Percentiles rank a stretch among this genome's conserved stretches.
phyloP scores from a whole-genome alignment of 1,284 basidiomycete genomes.

The Gastroboletus turbinatus region DNA sequence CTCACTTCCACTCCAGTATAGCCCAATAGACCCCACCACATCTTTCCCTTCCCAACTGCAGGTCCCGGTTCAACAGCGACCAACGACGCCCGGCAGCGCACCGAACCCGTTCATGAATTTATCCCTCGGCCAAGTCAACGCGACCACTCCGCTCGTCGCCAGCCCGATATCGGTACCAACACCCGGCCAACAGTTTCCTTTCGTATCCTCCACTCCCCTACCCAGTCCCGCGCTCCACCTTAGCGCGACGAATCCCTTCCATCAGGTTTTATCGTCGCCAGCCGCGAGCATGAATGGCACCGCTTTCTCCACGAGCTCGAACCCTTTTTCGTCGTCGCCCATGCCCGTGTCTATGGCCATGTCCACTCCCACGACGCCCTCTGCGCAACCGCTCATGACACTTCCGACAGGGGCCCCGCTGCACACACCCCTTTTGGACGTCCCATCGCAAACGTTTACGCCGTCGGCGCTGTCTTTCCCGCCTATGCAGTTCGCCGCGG shows the following conservation, averaged over 20 bases:
- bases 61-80: slow-evolving; percentile 13
- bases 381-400: slow-evolving; percentile 3
- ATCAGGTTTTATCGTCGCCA: slow-evolving; percentile 3
- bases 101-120: slow-evolving; percentile 25
- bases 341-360: slow-evolving; percentile 4
- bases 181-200: slow-evolving; percentile 8
- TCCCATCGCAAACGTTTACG: slow-evolving; percentile 1
- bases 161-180: slow-evolving; percentile 8
- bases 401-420: slow-evolving; percentile 7
- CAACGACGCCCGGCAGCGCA: background rate
- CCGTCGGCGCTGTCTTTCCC: slow-evolving; percentile 1
- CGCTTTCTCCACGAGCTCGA: slow-evolving; percentile 6
- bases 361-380: slow-evolving; percentile 12
- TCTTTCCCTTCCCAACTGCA: slow-evolving; percentile 15
- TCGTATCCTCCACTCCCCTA: slow-evolving; percentile 2
- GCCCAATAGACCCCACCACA: background rate
- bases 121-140: slow-evolving; percentile 8
- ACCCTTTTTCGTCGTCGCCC: slow-evolving; percentile 16
- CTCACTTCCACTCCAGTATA: slow-evolving; percentile 56
- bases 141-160: background rate
- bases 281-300: slow-evolving; percentile 1
- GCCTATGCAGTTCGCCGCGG: slow-evolving; percentile 6
- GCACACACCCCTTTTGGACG: slow-evolving; percentile 8
- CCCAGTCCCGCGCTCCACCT: slow-evolving; percentile 17
- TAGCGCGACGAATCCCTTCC: slow-evolving; percentile 24